phyloP scores from a whole-genome alignment of 805 yeast species.

The Saccharomycopsis sp. region DNA sequence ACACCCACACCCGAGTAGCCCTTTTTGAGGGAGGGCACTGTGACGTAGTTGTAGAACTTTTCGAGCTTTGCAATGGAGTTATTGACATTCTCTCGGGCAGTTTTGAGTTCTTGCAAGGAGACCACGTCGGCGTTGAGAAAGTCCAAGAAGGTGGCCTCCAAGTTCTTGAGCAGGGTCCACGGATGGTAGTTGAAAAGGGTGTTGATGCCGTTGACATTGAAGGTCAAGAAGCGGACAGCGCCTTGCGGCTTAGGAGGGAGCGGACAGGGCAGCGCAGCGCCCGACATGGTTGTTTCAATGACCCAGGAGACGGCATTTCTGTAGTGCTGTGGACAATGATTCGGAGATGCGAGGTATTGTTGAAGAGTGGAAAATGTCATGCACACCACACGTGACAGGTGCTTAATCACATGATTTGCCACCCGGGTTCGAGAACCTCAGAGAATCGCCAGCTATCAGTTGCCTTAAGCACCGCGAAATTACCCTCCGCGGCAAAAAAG shows the following conservation, averaged over 20 bases:
- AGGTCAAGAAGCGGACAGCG: slow-evolving; percentile 49
- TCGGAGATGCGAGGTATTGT: no score
- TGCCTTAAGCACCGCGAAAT: no score
- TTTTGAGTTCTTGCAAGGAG: slow-evolving; percentile 83
- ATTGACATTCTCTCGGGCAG: slow-evolving; percentile 44
- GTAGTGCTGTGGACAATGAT: no score
- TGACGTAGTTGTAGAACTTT: slow-evolving; percentile 57
- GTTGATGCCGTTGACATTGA: slow-evolving; percentile 80
- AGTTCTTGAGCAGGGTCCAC: slow-evolving; percentile 49
- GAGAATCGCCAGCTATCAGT: no score
- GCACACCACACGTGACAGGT: background rate
- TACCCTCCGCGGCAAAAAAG: no score
- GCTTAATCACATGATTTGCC: background rate
- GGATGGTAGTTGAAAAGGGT: slow-evolving; percentile 80
- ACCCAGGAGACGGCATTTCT: no score
- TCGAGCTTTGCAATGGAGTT: slow-evolving; percentile 43
- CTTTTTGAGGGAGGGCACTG: slow-evolving; percentile 59
- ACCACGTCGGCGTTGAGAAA: slow-evolving; percentile 64
- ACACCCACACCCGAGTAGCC: slow-evolving; percentile 94
- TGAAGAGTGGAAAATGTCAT: no score
- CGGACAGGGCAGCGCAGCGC: no score
- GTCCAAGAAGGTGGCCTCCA: slow-evolving; percentile 38
- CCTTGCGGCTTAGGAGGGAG: background rate
- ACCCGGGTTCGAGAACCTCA: background rate
- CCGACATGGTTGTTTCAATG: no score